Evolutionary conservation across 305 asterid genomes (phyloP).

Genomic region (Withania somnifera): DNA sequence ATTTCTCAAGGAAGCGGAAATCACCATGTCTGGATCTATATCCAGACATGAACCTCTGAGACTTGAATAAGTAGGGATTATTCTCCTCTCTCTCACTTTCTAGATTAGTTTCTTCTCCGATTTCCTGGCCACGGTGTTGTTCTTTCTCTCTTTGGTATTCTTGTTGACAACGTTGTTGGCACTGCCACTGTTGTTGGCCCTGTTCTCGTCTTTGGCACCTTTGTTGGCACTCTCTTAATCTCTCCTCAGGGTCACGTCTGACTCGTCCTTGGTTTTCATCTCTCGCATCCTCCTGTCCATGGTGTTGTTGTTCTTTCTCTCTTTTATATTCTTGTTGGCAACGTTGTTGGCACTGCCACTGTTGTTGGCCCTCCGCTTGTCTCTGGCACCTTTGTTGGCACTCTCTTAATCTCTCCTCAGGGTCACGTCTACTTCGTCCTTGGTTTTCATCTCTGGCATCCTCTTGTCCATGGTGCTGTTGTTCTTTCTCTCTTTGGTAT

Average conservation of each 20-base stretch:
- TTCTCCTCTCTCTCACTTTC: background rate
- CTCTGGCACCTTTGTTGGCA: conserved; percentile 16
- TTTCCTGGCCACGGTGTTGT: background rate
- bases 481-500: background rate
- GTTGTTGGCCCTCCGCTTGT: conserved; percentile 3
- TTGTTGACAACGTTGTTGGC: conserved; percentile 11
- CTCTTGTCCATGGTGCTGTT: background rate
- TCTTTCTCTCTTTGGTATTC: background rate
- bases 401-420: conserved; percentile 1
- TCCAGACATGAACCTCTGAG: conserved; percentile 14
- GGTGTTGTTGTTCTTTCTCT: too few relatives aligned
- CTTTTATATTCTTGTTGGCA: too few relatives aligned
- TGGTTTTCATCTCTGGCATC: background rate
- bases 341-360: background rate
- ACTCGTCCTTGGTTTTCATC: too few relatives aligned
- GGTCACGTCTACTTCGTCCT: background rate
- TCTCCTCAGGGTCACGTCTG: too few relatives aligned
- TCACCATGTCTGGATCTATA: conserved; percentile 20
- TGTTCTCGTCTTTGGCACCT: too few relatives aligned
- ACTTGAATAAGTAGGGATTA: conserved; percentile 29
- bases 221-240: too few relatives aligned
- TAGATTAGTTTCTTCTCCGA: background rate
- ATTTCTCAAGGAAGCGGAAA: conserved; percentile 22
- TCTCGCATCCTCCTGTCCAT: too few relatives aligned
- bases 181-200: background rate